These are phyloP conservation scores for Pistacia atlantica DNA, from an alignment of 345 rosid genomes.

Conservation along the genomic window DNA sequence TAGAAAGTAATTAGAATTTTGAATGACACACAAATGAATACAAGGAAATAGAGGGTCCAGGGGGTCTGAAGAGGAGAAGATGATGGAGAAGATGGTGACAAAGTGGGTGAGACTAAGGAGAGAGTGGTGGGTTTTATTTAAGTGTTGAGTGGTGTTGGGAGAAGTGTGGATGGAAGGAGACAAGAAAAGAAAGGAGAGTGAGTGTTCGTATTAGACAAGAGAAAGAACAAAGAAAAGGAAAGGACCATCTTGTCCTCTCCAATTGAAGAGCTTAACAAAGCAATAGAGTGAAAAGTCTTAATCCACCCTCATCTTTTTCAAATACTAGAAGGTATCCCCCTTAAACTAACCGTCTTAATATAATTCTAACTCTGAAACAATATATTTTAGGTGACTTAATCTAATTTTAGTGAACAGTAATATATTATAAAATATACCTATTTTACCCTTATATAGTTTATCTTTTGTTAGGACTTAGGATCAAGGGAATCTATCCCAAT, in stretches of 20 bases:
- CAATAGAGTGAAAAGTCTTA: not conserved
- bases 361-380: too few relatives aligned
- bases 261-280: constrained; percentile 29
- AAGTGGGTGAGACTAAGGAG: constrained; percentile 13
- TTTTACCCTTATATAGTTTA: too few relatives aligned
- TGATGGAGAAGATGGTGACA: constrained; percentile 27
- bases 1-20: too few relatives aligned
- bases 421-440: too few relatives aligned
- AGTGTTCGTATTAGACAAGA: constrained; percentile 32
- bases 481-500: too few relatives aligned
- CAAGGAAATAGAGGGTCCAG: not conserved
- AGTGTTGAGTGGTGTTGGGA: constrained; percentile 32
- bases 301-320: too few relatives aligned
- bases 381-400: too few relatives aligned
- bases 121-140: constrained; percentile 11
- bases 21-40: not conserved
- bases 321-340: too few relatives aligned
- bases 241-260: constrained; percentile 63
- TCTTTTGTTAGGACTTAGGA: too few relatives aligned
- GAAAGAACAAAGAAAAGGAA: constrained; percentile 41
- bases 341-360: too few relatives aligned
- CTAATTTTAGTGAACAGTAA: too few relatives aligned
- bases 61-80: not conserved
- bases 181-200: constrained; percentile 38
- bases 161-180: constrained; percentile 38